These are phyloP conservation scores for Pyrus bretschneideri DNA, from an alignment of 306 rosid species.

Conservation along the genomic window DNA sequence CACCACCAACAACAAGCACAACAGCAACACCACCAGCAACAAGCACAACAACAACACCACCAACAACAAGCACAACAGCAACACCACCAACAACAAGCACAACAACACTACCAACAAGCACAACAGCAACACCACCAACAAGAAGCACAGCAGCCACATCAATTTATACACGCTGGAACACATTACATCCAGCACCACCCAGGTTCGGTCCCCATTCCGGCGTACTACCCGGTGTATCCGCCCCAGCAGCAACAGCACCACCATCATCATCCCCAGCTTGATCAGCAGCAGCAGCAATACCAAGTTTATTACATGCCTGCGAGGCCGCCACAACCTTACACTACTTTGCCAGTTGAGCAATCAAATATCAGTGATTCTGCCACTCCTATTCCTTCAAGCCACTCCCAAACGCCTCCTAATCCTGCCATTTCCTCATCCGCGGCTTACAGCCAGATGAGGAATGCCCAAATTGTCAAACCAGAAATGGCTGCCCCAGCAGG, in stretches of 20 bases:
- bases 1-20: too few relatives aligned
- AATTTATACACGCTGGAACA: slow-evolving; percentile 57
- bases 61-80: slow-evolving; percentile 6
- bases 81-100: neutral
- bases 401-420: slow-evolving; percentile 51
- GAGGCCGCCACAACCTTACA: slow-evolving; percentile 68
- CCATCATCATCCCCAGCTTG: slow-evolving; percentile 46
- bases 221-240: slow-evolving; percentile 81
- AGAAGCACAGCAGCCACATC: slow-evolving; percentile 30
- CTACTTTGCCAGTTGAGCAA: slow-evolving; percentile 56
- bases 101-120: too few relatives aligned
- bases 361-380: slow-evolving; percentile 53
- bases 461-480: slow-evolving; percentile 50
- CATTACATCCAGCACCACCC: slow-evolving; percentile 73
- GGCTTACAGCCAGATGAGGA: slow-evolving; percentile 56
- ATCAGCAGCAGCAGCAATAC: slow-evolving; percentile 72
- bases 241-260: slow-evolving; percentile 31
- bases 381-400: slow-evolving; percentile 38
- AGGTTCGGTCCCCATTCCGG: slow-evolving; percentile 42
- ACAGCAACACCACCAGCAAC: slow-evolving; percentile 22
- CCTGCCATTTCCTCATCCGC: slow-evolving; percentile 46
- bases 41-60: slow-evolving; percentile 3
- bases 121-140: slow-evolving; percentile 15
- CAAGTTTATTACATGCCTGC: slow-evolving; percentile 69
- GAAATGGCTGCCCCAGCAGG: slow-evolving; percentile 44